Conservation (phyloP, 202 grass and related monocot genomes). For the Schoenoplectus tabernaemontani region DNA sequence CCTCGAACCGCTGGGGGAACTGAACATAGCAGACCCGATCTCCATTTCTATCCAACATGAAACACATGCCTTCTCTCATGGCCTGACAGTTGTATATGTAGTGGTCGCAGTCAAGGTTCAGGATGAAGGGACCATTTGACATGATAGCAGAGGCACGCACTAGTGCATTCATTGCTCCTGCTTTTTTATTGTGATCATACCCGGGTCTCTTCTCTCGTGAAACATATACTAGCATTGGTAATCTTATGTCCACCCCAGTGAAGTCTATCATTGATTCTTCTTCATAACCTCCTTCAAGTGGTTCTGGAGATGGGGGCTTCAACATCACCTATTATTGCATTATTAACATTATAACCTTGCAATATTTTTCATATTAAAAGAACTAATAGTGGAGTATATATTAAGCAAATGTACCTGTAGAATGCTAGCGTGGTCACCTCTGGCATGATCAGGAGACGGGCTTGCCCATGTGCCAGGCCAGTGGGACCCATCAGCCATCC, state of each 20-base stretch:
- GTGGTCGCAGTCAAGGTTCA: slow-evolving; percentile 97
- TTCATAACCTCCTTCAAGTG: slow-evolving; percentile 59
- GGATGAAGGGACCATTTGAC: slow-evolving; percentile 83
- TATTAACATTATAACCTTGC: neutral
- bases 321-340: slow-evolving; percentile 67
- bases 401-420: slow-evolving; percentile 38
- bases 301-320: slow-evolving; percentile 61
- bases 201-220: slow-evolving; percentile 75
- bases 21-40: slow-evolving; percentile 77
- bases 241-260: slow-evolving; percentile 75
- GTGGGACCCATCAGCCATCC: slow-evolving; percentile 95
- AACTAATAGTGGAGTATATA: neutral
- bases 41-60: slow-evolving; percentile 77
- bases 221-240: slow-evolving; percentile 77
- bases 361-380: neutral
- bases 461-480: slow-evolving; percentile 75
- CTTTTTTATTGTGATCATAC: slow-evolving; percentile 97
- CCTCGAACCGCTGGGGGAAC: slow-evolving; percentile 43
- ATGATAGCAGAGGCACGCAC: slow-evolving; percentile 78
- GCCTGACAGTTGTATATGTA: slow-evolving; percentile 88
- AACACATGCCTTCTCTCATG: slow-evolving; percentile 80
- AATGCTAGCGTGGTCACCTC: slow-evolving; percentile 84
- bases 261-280: slow-evolving; percentile 73
- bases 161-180: slow-evolving; percentile 78
- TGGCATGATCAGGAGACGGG: slow-evolving; percentile 47